Percentiles rank a stretch among this genome's conserved stretches.
phyloP scores from a whole-genome alignment of 2,329 filamentous ascomycete species.

The Monilinia fructicola region DNA sequence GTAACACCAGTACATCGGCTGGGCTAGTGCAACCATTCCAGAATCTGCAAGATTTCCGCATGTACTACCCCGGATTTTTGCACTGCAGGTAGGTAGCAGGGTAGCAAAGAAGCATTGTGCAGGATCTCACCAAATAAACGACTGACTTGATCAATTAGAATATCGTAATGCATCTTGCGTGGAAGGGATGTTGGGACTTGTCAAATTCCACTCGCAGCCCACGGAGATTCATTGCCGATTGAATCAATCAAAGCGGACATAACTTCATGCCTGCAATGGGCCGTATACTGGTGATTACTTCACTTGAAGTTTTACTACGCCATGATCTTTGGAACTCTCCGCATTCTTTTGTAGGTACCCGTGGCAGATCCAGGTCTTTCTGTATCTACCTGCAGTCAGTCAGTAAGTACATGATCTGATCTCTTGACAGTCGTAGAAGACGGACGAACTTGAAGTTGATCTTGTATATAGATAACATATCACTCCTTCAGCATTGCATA shows the following conservation, averaged over 20 bases:
- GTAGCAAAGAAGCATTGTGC: slow-evolving; percentile 25
- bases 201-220: slow-evolving; percentile 3
- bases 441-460: no score
- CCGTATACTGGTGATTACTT: slow-evolving; percentile 22
- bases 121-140: slow-evolving; percentile 26
- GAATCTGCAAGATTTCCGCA: slow-evolving; percentile 25
- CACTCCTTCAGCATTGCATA: not conserved
- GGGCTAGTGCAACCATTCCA: slow-evolving; percentile 25
- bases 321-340: slow-evolving; percentile 16
- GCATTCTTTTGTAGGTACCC: slow-evolving; percentile 4
- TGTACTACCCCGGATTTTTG: slow-evolving; percentile 27
- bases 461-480: not conserved
- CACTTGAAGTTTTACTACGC: slow-evolving; percentile 20
- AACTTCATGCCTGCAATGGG: slow-evolving; percentile 19
- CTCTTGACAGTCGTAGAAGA: not conserved
- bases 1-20: slow-evolving; percentile 8
- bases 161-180: not conserved
- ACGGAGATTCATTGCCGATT: slow-evolving; percentile 14
- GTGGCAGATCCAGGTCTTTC: slow-evolving; percentile 6
- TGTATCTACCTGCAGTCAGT: not conserved
- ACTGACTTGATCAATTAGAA: slow-evolving; percentile 15
- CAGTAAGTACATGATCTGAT: slow-evolving; percentile 15
- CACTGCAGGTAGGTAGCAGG: slow-evolving; percentile 14
- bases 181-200: slow-evolving; percentile 5
- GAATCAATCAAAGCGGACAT: slow-evolving; percentile 12